phyloP scores from a whole-genome alignment of 108 stramenopile genomes.

The Asterionellopsis glacialis region DNA sequence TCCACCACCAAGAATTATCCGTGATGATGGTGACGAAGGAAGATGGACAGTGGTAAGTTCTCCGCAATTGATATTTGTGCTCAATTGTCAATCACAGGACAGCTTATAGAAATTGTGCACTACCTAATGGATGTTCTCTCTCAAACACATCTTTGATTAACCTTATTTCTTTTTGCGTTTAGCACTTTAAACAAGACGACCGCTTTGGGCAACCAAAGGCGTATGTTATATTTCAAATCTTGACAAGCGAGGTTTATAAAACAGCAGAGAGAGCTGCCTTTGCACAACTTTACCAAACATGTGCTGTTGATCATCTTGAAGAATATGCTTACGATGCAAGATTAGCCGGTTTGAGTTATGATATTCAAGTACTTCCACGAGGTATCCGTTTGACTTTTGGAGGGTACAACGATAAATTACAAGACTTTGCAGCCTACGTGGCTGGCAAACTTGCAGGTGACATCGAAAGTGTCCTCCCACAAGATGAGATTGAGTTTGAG shows the following conservation, averaged over 20 bases:
- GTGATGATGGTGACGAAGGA: slow-evolving; percentile 73
- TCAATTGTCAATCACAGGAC: too few species aligned
- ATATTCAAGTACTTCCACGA: slow-evolving; percentile 66
- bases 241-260: slow-evolving; percentile 57
- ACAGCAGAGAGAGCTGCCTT: slow-evolving; percentile 56
- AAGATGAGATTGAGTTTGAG: slow-evolving; percentile 70
- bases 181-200: slow-evolving; percentile 73
- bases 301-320: slow-evolving; percentile 52
- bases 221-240: slow-evolving; percentile 64
- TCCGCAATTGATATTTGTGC: too few species aligned
- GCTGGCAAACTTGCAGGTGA: slow-evolving; percentile 51
- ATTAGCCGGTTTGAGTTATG: slow-evolving; percentile 72
- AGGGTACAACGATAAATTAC: slow-evolving; percentile 82
- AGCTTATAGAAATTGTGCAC: too few species aligned
- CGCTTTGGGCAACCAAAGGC: slow-evolving; percentile 80
- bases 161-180: too few species aligned
- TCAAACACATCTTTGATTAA: too few species aligned
- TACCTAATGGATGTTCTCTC: too few species aligned
- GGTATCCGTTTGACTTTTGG: slow-evolving; percentile 81
- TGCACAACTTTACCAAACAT: slow-evolving; percentile 62
- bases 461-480: slow-evolving; percentile 53
- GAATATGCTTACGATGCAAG: slow-evolving; percentile 79
- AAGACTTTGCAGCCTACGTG: slow-evolving; percentile 62
- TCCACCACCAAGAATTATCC: slow-evolving; percentile 59
- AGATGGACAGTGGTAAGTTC: slow-evolving; percentile 56